phyloP scores from a whole-genome alignment of 495 filamentous ascomycete genomes.

The Stereocaulon alpinum region DNA sequence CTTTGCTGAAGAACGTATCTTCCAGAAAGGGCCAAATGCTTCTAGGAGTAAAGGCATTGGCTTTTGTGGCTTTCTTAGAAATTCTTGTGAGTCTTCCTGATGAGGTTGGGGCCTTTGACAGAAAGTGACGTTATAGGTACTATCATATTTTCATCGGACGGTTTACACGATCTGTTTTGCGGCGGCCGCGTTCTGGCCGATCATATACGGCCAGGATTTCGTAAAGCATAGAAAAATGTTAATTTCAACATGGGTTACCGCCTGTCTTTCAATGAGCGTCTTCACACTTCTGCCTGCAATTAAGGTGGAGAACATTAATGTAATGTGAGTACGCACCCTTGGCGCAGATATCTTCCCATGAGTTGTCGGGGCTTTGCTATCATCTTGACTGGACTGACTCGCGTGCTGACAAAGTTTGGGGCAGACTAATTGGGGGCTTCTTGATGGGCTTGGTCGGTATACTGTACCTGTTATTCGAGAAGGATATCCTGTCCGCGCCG shows the following conservation, averaged over 20 bases:
- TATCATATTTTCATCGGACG: slow-evolving; percentile 85
- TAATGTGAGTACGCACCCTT: slow-evolving; percentile 53
- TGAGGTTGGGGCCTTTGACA: neutral
- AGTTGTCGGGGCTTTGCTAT: neutral
- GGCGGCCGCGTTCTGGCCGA: slow-evolving; percentile 66
- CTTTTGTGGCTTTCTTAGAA: slow-evolving; percentile 65
- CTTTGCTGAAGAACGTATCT: slow-evolving; percentile 57
- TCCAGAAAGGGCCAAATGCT: slow-evolving; percentile 46
- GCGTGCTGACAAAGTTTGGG: slow-evolving; percentile 24
- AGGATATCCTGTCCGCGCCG: slow-evolving; percentile 46
- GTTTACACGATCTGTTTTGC: slow-evolving; percentile 76
- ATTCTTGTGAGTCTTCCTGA: slow-evolving; percentile 55
- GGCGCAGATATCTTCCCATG: too few species aligned
- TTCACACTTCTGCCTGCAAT: slow-evolving; percentile 85
- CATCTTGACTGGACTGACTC: neutral
- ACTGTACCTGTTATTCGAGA: slow-evolving; percentile 74
- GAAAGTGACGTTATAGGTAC: slow-evolving; percentile 37
- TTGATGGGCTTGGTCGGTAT: slow-evolving; percentile 73
- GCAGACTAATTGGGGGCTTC: slow-evolving; percentile 61
- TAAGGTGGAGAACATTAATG: slow-evolving; percentile 65
- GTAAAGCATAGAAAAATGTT: slow-evolving; percentile 51
- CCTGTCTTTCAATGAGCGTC: slow-evolving; percentile 72
- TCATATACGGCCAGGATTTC: slow-evolving; percentile 63
- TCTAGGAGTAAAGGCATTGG: slow-evolving; percentile 45
- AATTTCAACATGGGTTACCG: slow-evolving; percentile 61